Conservation (phyloP, 352 stramenopile species). For the Blastocystis hominis region DNA sequence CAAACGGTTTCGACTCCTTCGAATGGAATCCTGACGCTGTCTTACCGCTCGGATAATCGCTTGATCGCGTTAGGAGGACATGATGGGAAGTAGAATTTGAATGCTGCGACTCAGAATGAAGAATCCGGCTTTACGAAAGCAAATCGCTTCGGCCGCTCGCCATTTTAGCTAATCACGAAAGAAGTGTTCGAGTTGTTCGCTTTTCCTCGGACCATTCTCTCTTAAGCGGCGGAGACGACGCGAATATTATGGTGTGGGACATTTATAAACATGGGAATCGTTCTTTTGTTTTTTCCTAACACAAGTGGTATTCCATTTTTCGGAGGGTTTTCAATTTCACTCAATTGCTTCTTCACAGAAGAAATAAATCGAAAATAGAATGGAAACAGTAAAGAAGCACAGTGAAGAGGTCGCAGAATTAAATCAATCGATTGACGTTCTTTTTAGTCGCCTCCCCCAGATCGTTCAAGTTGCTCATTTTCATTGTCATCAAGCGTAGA, state of each 20-base stretch:
- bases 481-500: neutral
- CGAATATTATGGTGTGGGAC: conserved; percentile 36
- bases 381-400: conserved; percentile 55
- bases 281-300: neutral
- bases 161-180: conserved; percentile 7
- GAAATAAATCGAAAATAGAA: neutral
- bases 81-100: neutral
- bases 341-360: neutral
- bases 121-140: neutral
- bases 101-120: neutral
- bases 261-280: conserved; percentile 53
- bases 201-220: neutral
- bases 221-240: neutral
- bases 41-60: neutral
- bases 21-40: neutral
- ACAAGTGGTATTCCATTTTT: conserved; percentile 11
- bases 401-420: conserved; percentile 41
- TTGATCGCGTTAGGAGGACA: conserved; percentile 10
- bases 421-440: conserved; percentile 18
- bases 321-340: neutral
- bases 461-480: neutral
- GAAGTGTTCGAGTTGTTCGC: neutral
- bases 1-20: neutral
- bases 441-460: neutral
- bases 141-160: neutral